phyloP scores from a whole-genome alignment of 2,329 filamentous ascomycete species.

The Epichloe hybrida region DNA sequence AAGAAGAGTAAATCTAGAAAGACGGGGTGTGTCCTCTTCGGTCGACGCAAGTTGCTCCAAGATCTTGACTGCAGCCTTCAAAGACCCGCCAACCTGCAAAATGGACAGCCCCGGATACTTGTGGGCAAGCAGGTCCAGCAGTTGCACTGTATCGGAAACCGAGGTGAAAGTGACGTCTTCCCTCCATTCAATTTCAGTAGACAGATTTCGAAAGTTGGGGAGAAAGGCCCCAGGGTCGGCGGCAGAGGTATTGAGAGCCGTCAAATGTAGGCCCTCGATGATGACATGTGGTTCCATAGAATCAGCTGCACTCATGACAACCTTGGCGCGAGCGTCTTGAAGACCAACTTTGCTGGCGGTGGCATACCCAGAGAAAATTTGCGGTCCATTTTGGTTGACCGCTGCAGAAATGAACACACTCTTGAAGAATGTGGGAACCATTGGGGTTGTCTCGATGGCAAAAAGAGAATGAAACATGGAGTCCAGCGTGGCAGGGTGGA shows the following conservation, averaged over 20 bases:
- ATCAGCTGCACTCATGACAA: slow-evolving; percentile 27
- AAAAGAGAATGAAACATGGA: slow-evolving; percentile 41
- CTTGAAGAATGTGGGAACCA: slow-evolving; percentile 34
- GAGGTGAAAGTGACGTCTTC: slow-evolving; percentile 19
- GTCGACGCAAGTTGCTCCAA: slow-evolving; percentile 14
- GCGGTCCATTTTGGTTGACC: slow-evolving; percentile 18
- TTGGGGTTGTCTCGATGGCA: slow-evolving; percentile 28
- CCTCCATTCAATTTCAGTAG: slow-evolving; percentile 35
- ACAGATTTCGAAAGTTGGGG: slow-evolving; percentile 34
- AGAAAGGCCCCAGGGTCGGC: slow-evolving; percentile 24
- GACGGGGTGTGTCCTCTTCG: slow-evolving; percentile 15
- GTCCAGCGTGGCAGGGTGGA: slow-evolving; percentile 46
- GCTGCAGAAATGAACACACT: slow-evolving; percentile 32
- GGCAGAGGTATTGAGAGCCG: slow-evolving; percentile 17
- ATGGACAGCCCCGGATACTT: slow-evolving; percentile 25
- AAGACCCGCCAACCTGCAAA: slow-evolving; percentile 23
- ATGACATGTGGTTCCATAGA: slow-evolving; percentile 24
- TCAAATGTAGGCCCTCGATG: slow-evolving; percentile 32
- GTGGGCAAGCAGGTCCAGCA: slow-evolving; percentile 23
- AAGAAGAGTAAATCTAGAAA: slow-evolving; percentile 22
- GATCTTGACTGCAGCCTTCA: slow-evolving; percentile 9
- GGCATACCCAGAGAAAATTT: slow-evolving; percentile 28
- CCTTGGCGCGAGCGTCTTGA: slow-evolving; percentile 27
- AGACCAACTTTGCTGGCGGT: slow-evolving; percentile 21
- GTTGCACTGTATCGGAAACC: slow-evolving; percentile 10